phyloP scores from a whole-genome alignment of 768 basidiomycete genomes.

The Hygrophorus russula region DNA sequence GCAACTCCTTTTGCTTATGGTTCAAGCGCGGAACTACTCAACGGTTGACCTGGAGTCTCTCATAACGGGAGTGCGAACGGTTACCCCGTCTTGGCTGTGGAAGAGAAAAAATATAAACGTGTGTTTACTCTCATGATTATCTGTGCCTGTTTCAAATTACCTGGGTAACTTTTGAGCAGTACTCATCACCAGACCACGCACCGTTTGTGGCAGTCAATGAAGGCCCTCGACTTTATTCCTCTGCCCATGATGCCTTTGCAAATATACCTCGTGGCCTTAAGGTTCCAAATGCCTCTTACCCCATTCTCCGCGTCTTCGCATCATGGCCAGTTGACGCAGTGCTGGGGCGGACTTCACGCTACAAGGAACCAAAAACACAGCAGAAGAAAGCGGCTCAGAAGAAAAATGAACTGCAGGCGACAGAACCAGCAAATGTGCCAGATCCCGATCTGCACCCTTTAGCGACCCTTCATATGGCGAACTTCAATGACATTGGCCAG shows the following conservation, averaged over 20 bases:
- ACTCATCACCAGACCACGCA: not conserved
- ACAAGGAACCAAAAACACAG: not conserved
- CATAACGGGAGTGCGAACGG: no score
- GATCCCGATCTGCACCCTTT: conserved; percentile 2
- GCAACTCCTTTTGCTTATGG: no score
- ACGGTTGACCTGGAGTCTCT: no score
- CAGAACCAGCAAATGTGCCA: not conserved
- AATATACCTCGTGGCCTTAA: conserved; percentile 1
- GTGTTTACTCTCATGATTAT: no score
- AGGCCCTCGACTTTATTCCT: not conserved
- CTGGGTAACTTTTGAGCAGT: not conserved
- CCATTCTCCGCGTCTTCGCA: conserved; percentile 4
- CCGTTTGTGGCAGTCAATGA: conserved; percentile 1
- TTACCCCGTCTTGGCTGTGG: no score
- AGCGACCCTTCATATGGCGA: conserved; percentile 3
- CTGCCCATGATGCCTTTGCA: not conserved
- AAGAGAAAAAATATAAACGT: no score
- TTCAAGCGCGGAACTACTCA: no score
- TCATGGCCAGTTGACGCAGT: conserved; percentile 2
- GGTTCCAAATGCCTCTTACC: not conserved
- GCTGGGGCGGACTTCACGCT: not conserved
- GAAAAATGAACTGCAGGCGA: not conserved
- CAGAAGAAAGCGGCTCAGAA: not conserved
- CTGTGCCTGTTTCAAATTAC: not conserved
- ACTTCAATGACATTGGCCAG: not conserved